Conservation (phyloP, 1,284 basidiomycete species). For the Papiliotrema nemorosa region DNA sequence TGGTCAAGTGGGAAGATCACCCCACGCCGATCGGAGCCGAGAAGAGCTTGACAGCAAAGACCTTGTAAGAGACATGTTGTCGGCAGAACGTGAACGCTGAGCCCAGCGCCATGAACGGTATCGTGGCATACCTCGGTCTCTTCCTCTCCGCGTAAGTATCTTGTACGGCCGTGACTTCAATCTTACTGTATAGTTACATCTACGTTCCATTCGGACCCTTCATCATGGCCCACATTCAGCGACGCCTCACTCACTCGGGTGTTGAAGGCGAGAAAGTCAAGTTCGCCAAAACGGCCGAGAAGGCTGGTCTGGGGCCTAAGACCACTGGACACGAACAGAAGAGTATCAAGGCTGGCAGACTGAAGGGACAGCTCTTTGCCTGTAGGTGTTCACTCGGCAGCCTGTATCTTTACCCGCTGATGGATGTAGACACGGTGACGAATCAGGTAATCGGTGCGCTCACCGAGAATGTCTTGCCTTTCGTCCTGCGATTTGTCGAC, state of each 20-base stretch:
- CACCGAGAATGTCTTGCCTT: conserved; percentile 80
- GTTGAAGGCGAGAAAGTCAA: conserved; percentile 19
- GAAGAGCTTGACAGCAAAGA: conserved; percentile 82
- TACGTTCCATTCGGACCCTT: conserved; percentile 87
- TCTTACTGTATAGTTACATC: conserved; percentile 56
- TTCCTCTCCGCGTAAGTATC: conserved; percentile 63
- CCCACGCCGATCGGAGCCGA: conserved; percentile 70
- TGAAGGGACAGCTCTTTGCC: conserved; percentile 91
- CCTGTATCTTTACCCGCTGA: conserved; percentile 2
- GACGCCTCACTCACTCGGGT: conserved; percentile 32
- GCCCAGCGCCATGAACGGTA: conserved; percentile 64
- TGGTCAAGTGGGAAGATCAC: conserved; percentile 92
- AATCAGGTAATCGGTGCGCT: conserved; percentile 82
- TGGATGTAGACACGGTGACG: conserved; percentile 72
- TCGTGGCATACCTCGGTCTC: conserved; percentile 84
- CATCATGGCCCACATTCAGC: conserved; percentile 63
- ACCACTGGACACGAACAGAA: conserved; percentile 53
- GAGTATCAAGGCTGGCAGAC: conserved; percentile 58
- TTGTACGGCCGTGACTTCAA: not conserved
- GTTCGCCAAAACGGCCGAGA: conserved; percentile 22
- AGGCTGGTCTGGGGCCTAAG: conserved; percentile 52
- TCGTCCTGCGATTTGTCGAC: conserved; percentile 62
- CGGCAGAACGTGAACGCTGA: not conserved
- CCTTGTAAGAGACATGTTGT: conserved; percentile 55
- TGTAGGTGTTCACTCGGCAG: conserved; percentile 26